Conservation (phyloP, 768 basidiomycete genomes). For the Rickenella mellea region DNA sequence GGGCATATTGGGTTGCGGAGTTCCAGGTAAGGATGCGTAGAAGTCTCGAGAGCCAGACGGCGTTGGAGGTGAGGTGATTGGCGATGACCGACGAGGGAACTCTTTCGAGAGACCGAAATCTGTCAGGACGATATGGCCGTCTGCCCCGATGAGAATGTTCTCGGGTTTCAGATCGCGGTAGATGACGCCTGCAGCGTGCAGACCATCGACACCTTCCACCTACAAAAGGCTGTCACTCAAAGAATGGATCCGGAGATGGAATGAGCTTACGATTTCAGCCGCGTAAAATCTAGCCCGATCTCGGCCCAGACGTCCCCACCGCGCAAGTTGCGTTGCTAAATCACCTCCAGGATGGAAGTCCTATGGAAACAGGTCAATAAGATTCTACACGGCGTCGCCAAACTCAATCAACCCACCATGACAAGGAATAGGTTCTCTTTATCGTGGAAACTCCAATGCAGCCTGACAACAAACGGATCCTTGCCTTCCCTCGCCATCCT, state of each 20-base stretch:
- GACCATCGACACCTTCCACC: constrained; percentile 91
- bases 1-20: constrained; percentile 38
- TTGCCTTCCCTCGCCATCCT: constrained; percentile 82
- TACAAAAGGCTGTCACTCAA: no score
- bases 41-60: constrained; percentile 47
- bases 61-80: constrained; percentile 47
- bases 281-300: constrained; percentile 96
- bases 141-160: constrained; percentile 87
- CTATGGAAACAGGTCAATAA: constrained; percentile 23
- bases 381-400: no score
- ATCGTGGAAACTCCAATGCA: constrained; percentile 98
- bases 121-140: constrained; percentile 94
- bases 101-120: constrained; percentile 95
- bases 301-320: constrained; percentile 89
- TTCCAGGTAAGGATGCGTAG: constrained; percentile 33
- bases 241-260: constrained; percentile 5
- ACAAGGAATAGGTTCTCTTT: constrained; percentile 95
- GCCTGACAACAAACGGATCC: constrained; percentile 92
- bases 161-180: constrained; percentile 97
- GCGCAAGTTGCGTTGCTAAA: constrained; percentile 91
- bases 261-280: constrained; percentile 93
- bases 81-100: constrained; percentile 50
- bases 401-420: constrained; percentile 57
- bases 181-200: constrained; percentile 91
- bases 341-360: constrained; percentile 97